Base-by-base conservation (phyloP, 257 asterid species). In the Handroanthus guayacan region DNA sequence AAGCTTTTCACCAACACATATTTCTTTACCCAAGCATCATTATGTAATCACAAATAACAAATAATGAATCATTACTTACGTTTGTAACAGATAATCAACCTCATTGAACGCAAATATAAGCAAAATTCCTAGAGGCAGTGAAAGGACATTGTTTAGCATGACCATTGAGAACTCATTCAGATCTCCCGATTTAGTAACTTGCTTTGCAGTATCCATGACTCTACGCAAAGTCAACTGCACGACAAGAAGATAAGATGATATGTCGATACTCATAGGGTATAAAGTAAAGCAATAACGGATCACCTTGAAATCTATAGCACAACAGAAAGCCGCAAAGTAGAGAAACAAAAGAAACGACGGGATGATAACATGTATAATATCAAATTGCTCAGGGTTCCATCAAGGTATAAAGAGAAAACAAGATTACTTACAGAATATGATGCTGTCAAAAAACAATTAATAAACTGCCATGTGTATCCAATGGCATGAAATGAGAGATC, bases 91-190 rank as follows among this genome's bases (percentile, higher is more conserved):
- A 81, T 94, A 94, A 51, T 90, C 97, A 69, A 85, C 86, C 85
- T 94, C 98, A 51, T 90, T 87, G 88, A 92, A 90, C 58, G 82
- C 78, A 60, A 92, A 75, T 54, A 94, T 25, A 65, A 94, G 98
- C 20, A 89, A 66, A 66, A 87, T 51, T 63, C 97, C 98, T 14
- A 94, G 83, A 13, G 98, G 98, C 75, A 94, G 66, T 5, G 98
- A 94, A 77, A 94, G 98, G 78, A 85, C 82, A 80, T 94, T 94
- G 86, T 92, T 94, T 73, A 94, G 89, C 90, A 94, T 78, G 79
- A 94, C 98, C 98, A 94, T 94, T 20, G 98, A 88, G 86, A 94
- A 90, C 75, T 94, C 98, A 34, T 94, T 90, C 86, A 92, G 66
- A 57, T 87, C 91, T 66, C 98, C 98, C 9, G 98, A 94, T 81